Percentiles rank a stretch among this genome's conserved stretches.
phyloP scores from a whole-genome alignment of 257 asterid genomes.

The Salvia rosmarinus region DNA sequence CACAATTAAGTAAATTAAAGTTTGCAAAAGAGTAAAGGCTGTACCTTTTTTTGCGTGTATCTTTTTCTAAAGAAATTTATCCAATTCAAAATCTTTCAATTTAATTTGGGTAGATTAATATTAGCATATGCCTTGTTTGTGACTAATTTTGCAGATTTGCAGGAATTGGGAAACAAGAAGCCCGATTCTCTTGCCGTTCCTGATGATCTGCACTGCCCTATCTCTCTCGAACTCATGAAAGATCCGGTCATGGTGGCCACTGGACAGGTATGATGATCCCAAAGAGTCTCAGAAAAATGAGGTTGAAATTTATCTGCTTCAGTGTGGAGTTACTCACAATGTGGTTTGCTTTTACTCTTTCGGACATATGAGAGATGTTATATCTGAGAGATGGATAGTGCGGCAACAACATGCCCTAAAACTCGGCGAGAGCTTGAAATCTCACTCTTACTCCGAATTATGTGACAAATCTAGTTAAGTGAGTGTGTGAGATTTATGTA shows the following conservation, averaged over 20 bases:
- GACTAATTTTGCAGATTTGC: too few relatives aligned
- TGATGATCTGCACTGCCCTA: conserved; percentile 88
- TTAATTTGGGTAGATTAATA: too few relatives aligned
- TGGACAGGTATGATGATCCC: conserved; percentile 51
- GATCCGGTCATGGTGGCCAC: conserved; percentile 97
- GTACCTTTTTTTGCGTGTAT: too few relatives aligned
- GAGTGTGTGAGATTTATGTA: too few relatives aligned
- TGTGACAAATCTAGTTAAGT: too few relatives aligned
- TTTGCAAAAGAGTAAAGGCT: too few relatives aligned
- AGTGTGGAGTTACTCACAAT: too few relatives aligned
- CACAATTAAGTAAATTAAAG: background rate
- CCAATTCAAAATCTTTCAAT: too few relatives aligned
- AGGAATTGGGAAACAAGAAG: conserved; percentile 49
- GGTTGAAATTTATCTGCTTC: conserved; percentile 20
- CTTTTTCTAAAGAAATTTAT: too few relatives aligned
- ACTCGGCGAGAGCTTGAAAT: conserved; percentile 85
- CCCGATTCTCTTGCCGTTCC: conserved; percentile 65
- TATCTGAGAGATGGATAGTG: conserved; percentile 96
- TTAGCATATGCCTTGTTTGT: too few relatives aligned
- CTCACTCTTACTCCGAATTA: conserved; percentile 91
- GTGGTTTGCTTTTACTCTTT: conserved; percentile 9
- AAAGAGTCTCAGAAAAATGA: too few relatives aligned
- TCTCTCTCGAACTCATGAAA: conserved; percentile 93
- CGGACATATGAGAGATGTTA: conserved; percentile 96
- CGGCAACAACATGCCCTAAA: conserved; percentile 96